These are phyloP conservation scores for Pichia sp. DNA, from an alignment of 1,139 yeast genomes.

Conservation along the genomic window DNA sequence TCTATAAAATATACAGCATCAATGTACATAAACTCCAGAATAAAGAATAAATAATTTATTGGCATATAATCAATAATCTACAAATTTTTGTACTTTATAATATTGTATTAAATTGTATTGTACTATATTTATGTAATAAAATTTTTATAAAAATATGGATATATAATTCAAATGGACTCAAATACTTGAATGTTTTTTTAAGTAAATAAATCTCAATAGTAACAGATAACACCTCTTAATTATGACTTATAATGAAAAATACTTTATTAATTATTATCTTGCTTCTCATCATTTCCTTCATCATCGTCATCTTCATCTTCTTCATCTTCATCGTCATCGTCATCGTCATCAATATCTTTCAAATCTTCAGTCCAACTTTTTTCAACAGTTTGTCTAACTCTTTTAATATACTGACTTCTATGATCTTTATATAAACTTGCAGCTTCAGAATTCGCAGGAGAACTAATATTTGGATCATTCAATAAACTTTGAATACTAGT, in stretches of 20 bases:
- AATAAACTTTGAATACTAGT: constrained; percentile 82
- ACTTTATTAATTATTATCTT: background rate
- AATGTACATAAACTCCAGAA: no score
- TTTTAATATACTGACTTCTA: constrained; percentile 80
- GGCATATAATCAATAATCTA: no score
- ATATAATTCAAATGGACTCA: no score
- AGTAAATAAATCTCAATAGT: no score
- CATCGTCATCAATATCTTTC: constrained; percentile 60
- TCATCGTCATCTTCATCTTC: constrained; percentile 26
- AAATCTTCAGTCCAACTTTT: constrained; percentile 71
- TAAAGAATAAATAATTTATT: no score
- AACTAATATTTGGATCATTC: constrained; percentile 92
- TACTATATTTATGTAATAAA: no score
- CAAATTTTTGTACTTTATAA: no score
- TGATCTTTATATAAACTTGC: constrained; percentile 94
- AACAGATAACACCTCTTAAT: background rate
- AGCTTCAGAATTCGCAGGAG: constrained; percentile 98
- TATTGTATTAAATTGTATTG: no score
- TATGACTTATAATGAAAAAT: background rate
- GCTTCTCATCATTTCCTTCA: constrained; percentile 10
- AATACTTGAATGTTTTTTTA: no score
- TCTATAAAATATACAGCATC: no score
- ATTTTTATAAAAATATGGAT: no score
- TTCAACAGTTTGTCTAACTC: constrained; percentile 93
- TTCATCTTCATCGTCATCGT: constrained; percentile 46